A percentile compares a stretch with the other conserved stretches of the same genome.
Evolutionary conservation across 2,329 filamentous ascomycete genomes (phyloP).

Genomic region (Xylariaceae sp.): DNA sequence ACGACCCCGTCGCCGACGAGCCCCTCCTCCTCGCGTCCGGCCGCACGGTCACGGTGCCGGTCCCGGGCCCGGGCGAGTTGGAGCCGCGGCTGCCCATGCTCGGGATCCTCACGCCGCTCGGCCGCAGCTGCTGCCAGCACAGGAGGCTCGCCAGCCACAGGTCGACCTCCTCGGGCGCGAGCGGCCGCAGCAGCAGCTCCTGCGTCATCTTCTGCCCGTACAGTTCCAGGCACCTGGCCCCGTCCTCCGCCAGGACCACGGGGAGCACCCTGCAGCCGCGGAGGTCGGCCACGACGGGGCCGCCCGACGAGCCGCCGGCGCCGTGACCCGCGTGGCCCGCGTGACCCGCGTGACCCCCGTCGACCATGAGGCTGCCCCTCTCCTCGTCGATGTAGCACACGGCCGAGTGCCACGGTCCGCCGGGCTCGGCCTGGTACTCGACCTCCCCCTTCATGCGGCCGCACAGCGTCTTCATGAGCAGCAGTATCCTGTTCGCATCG

Average conservation of each 20-base stretch:
- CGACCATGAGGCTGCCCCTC: constrained; percentile 65
- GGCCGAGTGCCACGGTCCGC: constrained; percentile 60
- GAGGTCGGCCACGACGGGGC: constrained; percentile 63
- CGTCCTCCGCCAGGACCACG: constrained; percentile 38
- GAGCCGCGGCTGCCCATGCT: constrained; percentile 31
- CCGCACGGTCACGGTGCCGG: too few species aligned
- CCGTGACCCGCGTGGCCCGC: constrained; percentile 44
- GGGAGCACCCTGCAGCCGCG: constrained; percentile 64
- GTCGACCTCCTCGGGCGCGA: constrained; percentile 60
- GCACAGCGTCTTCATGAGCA: constrained; percentile 69
- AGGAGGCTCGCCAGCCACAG: constrained; percentile 74
- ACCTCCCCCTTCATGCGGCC: constrained; percentile 74
- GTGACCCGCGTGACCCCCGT: constrained; percentile 47
- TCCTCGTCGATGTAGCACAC: constrained; percentile 73
- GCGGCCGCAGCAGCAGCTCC: constrained; percentile 58
- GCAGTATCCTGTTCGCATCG: constrained; percentile 64
- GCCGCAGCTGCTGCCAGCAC: constrained; percentile 71
- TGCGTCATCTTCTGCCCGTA: constrained; percentile 45
- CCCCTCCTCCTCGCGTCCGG: constrained; percentile 36
- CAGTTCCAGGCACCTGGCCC: constrained; percentile 46
- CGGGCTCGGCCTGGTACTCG: constrained; percentile 58
- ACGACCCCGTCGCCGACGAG: constrained; percentile 27
- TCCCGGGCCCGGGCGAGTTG: constrained; percentile 26
- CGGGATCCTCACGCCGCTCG: constrained; percentile 47
- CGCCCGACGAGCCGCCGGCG: constrained; percentile 56